phyloP scores from a whole-genome alignment of 2,329 filamentous ascomycete species.

The Ascocoryne sarcoides region DNA sequence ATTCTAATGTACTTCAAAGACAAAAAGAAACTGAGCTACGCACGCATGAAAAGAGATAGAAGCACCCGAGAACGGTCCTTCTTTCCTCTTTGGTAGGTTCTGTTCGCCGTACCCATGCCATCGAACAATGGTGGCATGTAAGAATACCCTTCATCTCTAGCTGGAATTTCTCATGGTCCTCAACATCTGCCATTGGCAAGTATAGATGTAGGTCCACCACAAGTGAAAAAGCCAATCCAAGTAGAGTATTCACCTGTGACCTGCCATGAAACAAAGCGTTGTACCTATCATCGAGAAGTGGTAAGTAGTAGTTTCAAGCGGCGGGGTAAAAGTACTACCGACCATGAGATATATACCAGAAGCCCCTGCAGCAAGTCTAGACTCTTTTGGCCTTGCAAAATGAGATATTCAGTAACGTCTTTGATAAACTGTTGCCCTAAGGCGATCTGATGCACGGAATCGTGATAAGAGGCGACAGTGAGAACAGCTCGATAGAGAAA shows the following conservation, averaged over 20 bases:
- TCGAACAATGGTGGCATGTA: too few species aligned
- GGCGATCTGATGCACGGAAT: constrained; percentile 5
- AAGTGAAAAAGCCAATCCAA: constrained; percentile 28
- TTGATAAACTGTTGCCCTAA: constrained; percentile 10
- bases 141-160: constrained; percentile 7
- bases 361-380: background rate
- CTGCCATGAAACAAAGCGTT: too few species aligned
- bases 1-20: too few species aligned
- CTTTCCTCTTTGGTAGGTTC: constrained; percentile 18
- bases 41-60: constrained; percentile 22
- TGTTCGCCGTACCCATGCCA: constrained; percentile 1
- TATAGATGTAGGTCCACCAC: constrained; percentile 31
- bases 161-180: constrained; percentile 7
- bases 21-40: background rate
- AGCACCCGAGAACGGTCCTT: constrained; percentile 28
- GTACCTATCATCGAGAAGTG: too few species aligned
- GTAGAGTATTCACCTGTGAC: background rate
- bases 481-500: constrained; percentile 12
- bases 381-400: too few species aligned
- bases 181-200: constrained; percentile 19
- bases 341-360: background rate
- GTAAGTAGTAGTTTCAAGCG: too few species aligned
- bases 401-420: too few species aligned
- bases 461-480: constrained; percentile 9
- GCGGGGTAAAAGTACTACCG: too few species aligned